These are phyloP conservation scores for Erigeron canadensis DNA, from an alignment of 129 eudicot species.

Conservation along the genomic window DNA sequence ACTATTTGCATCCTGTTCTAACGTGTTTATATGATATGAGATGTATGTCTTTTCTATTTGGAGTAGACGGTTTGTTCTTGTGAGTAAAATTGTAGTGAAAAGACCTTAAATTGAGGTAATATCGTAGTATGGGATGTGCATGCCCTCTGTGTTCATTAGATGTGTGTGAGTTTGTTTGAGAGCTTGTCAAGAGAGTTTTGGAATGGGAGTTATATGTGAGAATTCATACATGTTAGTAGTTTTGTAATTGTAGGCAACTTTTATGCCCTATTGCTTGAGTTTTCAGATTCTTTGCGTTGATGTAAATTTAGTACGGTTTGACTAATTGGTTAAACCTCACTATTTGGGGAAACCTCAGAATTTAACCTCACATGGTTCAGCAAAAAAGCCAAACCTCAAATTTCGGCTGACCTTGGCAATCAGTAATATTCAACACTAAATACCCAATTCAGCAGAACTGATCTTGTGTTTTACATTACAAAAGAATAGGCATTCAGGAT, in stretches of 20 bases:
- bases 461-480: too few species aligned
- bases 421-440: too few species aligned
- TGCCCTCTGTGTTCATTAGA: slow-evolving; percentile 41
- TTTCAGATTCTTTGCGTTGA: not conserved
- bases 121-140: slow-evolving; percentile 27
- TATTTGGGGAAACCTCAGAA: not conserved
- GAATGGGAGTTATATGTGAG: slow-evolving; percentile 29
- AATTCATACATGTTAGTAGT: slow-evolving; percentile 31
- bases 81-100: slow-evolving; percentile 37
- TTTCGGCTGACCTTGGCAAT: too few species aligned
- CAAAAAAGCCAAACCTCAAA: not conserved
- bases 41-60: slow-evolving; percentile 43
- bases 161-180: slow-evolving; percentile 33
- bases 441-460: too few species aligned
- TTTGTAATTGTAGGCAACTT: slow-evolving; percentile 25
- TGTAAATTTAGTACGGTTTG: not conserved
- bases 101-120: slow-evolving; percentile 33
- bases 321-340: not conserved
- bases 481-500: too few species aligned
- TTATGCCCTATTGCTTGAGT: slow-evolving; percentile 14
- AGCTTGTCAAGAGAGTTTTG: slow-evolving; percentile 47
- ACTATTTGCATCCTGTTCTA: slow-evolving; percentile 48
- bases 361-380: not conserved
- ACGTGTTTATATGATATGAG: slow-evolving; percentile 58
- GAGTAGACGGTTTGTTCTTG: slow-evolving; percentile 45